Conservation (phyloP, 371 early-diverging fungal genomes). For the Globomyces sp. region DNA sequence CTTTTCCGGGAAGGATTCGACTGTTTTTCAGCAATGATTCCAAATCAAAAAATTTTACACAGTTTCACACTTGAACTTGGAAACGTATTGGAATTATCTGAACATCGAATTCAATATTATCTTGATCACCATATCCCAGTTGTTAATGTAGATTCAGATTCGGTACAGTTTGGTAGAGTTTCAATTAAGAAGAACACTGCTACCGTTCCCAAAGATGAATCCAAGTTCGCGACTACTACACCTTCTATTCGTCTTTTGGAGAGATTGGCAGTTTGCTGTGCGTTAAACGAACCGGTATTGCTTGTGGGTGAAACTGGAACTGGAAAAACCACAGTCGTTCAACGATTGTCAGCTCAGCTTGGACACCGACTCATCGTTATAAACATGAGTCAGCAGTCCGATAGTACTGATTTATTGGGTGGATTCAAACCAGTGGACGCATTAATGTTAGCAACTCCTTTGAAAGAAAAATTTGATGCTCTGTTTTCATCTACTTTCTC, state of each 20-base stretch:
- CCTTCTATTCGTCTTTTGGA: slow-evolving; percentile 59
- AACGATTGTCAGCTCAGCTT: slow-evolving; percentile 84
- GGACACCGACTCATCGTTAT: slow-evolving; percentile 82
- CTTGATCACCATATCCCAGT: slow-evolving; percentile 70
- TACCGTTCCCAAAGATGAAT: background rate
- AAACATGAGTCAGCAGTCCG: slow-evolving; percentile 98
- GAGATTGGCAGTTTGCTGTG: slow-evolving; percentile 75
- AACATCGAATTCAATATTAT: slow-evolving; percentile 68
- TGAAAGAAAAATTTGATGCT: slow-evolving; percentile 81
- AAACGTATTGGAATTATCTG: slow-evolving; percentile 68
- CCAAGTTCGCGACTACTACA: slow-evolving; percentile 35
- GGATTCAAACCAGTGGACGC: slow-evolving; percentile 96
- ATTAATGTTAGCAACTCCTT: slow-evolving; percentile 71
- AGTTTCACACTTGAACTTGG: slow-evolving; percentile 64
- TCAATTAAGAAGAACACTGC: background rate
- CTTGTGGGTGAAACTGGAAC: slow-evolving; percentile 99
- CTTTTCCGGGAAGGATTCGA: slow-evolving; percentile 76
- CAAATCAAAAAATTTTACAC: slow-evolving; percentile 65
- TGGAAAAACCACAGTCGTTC: slow-evolving; percentile 98
- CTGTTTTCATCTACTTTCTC: slow-evolving; percentile 89
- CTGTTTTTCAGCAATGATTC: slow-evolving; percentile 82
- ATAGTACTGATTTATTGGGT: slow-evolving; percentile 96
- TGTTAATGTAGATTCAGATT: background rate
- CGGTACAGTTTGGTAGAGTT: slow-evolving; percentile 12
- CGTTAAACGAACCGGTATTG: slow-evolving; percentile 81